Conservation (phyloP, 495 filamentous ascomycete genomes). For the Pyronema omphalodes region DNA sequence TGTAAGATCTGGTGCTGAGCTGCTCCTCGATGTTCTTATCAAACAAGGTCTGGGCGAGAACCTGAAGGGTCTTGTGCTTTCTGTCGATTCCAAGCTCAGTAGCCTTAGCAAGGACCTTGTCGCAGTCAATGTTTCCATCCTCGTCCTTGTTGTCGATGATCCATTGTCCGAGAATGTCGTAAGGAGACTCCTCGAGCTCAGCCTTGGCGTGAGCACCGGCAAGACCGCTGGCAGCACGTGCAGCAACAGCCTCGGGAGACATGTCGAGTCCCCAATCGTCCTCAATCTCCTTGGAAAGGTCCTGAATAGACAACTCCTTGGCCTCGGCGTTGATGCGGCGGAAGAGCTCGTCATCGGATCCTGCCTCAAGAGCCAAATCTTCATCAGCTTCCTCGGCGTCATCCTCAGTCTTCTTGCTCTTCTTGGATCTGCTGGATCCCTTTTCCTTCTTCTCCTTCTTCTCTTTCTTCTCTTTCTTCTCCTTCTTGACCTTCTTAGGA, state of each 20-base stretch:
- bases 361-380: slow-evolving; percentile 51
- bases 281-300: slow-evolving; percentile 49
- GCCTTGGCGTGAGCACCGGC: slow-evolving; percentile 81
- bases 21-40: slow-evolving; percentile 51
- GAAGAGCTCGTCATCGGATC: slow-evolving; percentile 83
- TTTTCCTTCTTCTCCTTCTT: slow-evolving; percentile 52
- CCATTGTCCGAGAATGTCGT: slow-evolving; percentile 89
- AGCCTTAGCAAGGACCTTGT: slow-evolving; percentile 88
- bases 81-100: slow-evolving; percentile 85
- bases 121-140: slow-evolving; percentile 58
- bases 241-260: slow-evolving; percentile 84
- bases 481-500: slow-evolving; percentile 88
- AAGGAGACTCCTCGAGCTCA: slow-evolving; percentile 64
- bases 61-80: slow-evolving; percentile 85
- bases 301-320: slow-evolving; percentile 42
- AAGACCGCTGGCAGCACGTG: slow-evolving; percentile 65
- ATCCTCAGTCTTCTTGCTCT: slow-evolving; percentile 29
- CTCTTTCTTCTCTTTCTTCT: slow-evolving; percentile 68
- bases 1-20: too few relatives aligned
- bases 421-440: slow-evolving; percentile 46
- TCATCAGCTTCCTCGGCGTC: slow-evolving; percentile 57
- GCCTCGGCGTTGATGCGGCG: slow-evolving; percentile 74
- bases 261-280: slow-evolving; percentile 90
- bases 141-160: slow-evolving; percentile 55
- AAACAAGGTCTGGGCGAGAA: slow-evolving; percentile 86